Percentiles rank a stretch among this genome's conserved stretches.
Conservation (phyloP, 2,329 filamentous ascomycete species). For the Scytalidium lignicola region DNA sequence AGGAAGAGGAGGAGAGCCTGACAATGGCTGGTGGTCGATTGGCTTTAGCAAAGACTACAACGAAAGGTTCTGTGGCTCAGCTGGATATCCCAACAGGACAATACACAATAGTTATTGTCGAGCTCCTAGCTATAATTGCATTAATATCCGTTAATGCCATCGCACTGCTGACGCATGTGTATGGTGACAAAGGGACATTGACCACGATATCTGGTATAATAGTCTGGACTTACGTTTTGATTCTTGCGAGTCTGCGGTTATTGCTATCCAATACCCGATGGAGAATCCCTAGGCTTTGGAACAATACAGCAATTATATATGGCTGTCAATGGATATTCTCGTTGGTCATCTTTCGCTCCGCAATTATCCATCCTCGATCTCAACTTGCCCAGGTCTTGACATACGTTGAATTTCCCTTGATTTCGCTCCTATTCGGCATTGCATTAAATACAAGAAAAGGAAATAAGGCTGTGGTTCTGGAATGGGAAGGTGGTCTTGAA, state of each 20-base stretch:
- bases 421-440: constrained; percentile 68
- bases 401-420: constrained; percentile 70
- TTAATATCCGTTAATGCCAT: constrained; percentile 65
- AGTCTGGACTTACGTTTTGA: constrained; percentile 76
- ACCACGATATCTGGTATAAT: constrained; percentile 63
- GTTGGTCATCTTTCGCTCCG: constrained; percentile 76
- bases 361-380: constrained; percentile 70
- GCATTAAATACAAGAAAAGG: constrained; percentile 81
- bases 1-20: constrained; percentile 53
- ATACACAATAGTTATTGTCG: constrained; percentile 62
- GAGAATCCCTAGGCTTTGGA: constrained; percentile 74
- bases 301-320: constrained; percentile 86
- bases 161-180: constrained; percentile 56
- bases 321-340: constrained; percentile 74
- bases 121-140: constrained; percentile 69
- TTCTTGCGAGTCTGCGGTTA: constrained; percentile 68
- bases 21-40: constrained; percentile 54
- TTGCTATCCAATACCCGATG: constrained; percentile 59
- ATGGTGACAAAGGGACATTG: constrained; percentile 50
- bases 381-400: constrained; percentile 56
- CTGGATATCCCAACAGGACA: constrained; percentile 74
- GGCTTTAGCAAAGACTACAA: constrained; percentile 54
- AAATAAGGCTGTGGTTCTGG: constrained; percentile 81
- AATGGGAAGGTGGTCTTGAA: constrained; percentile 83
- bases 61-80: constrained; percentile 61